Evolutionary conservation across 768 basidiomycete species (phyloP).

Genomic region (Phylloporus scabripes): DNA sequence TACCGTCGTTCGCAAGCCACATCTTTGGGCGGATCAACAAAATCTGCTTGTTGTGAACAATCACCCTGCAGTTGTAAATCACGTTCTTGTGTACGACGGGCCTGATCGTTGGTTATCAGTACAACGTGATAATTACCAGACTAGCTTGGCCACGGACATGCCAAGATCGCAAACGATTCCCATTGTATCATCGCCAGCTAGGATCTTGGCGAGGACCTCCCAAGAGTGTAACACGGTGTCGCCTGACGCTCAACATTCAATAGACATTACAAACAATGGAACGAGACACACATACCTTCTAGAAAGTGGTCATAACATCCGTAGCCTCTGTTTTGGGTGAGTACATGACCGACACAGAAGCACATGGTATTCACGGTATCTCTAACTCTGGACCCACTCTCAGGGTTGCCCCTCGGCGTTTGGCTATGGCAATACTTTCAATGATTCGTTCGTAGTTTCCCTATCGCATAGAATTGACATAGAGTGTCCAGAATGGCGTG

Average conservation of each 20-base stretch:
- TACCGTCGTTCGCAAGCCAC: conserved; percentile 99
- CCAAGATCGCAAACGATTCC: conserved; percentile 97
- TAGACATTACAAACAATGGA: not conserved
- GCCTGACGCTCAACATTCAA: conserved; percentile 42
- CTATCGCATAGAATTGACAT: conserved; percentile 33
- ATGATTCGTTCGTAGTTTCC: conserved; percentile 93
- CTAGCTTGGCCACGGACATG: conserved; percentile 53
- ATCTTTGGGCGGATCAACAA: conserved; percentile 96
- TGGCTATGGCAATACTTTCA: conserved; percentile 82
- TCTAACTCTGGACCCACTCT: conserved; percentile 97
- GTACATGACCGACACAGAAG: not conserved
- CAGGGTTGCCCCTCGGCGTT: conserved; percentile 79
- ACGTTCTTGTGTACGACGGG: conserved; percentile 97
- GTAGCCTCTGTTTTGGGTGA: conserved; percentile 62
- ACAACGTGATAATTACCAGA: not conserved
- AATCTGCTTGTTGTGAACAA: conserved; percentile 82
- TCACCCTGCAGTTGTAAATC: conserved; percentile 93
- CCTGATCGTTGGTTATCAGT: conserved; percentile 43
- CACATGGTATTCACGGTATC: conserved; percentile 60
- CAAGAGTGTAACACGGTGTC: conserved; percentile 96
- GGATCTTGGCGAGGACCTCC: conserved; percentile 93
- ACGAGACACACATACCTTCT: conserved; percentile 55
- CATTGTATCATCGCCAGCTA: conserved; percentile 68
- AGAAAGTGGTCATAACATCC: conserved; percentile 97
- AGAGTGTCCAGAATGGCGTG: not conserved